Evolutionary conservation across 2,329 filamentous ascomycete species (phyloP), one percentile per base, ranked within the genome.

Genomic region (Aspergillus texensis): DNA sequence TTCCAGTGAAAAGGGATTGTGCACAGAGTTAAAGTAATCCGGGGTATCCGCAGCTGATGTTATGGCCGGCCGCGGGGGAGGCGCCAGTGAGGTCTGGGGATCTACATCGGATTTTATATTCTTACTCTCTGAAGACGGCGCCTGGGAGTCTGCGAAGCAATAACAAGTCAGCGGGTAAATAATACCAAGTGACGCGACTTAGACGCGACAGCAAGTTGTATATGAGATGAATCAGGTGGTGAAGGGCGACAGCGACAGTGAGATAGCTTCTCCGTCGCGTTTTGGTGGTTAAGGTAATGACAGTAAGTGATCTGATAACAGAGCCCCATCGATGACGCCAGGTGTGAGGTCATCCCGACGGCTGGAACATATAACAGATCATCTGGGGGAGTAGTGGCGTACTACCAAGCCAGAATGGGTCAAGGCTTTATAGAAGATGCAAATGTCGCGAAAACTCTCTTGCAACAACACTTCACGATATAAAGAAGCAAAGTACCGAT

Each of bases 21-120:
- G 84, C 66, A 86, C 82, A 63, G 82, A 84, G 58, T 86, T 85
- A 77, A 92, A 93, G 79, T 91, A 92, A 74, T 93, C 90, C 54
- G 88, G 85, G 10, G 86, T 86, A 70, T 88, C 85, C 61, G 80
- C 78, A 63, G 81, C 79, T 67, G 80, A 81, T 61, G 88, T 86
- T 55, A 71, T 72, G 58, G 77, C 75, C 60, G 81, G 81, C 78
- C 89, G 89, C 63, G 89, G 90, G 61, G 90, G 89, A 70, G 90
- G 89, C 69, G 89, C 88, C 73, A 92, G 85, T 61, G 89, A 87
- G 79, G 87, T 88, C 72, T 87, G 82, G 60, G 80, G 77, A 75
- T 90, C 88, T 77, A 82, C 82, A 82, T 86, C 72, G 21, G 74
- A 70, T 62, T 79, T 77, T 24, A 67, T 66, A n/a, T 78, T 75